phyloP scores from a whole-genome alignment of 345 rosid species.

The Lenwebbia sp. region DNA sequence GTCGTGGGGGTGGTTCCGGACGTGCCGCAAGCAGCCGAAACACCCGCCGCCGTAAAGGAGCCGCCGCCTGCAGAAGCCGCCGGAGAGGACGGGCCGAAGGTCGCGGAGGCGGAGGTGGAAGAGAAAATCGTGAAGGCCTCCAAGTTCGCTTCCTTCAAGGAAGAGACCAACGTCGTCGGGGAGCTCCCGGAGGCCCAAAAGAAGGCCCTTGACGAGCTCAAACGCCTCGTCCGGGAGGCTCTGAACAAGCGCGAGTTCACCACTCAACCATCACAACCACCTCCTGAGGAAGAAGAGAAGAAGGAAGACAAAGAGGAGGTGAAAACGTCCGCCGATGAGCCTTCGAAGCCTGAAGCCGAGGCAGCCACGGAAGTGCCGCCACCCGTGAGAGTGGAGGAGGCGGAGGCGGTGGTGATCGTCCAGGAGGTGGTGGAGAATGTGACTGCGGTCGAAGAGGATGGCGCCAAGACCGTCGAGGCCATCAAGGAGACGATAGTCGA shows the following conservation, averaged over 20 bases:
- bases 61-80: conserved; percentile 1
- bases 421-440: neutral
- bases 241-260: conserved; percentile 5
- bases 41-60: neutral
- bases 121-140: conserved; percentile 2
- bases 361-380: neutral
- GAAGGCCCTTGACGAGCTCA: conserved; percentile 18
- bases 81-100: neutral
- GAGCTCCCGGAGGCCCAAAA: conserved; percentile 12
- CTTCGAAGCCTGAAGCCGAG: neutral
- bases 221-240: conserved; percentile 5
- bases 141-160: conserved; percentile 8
- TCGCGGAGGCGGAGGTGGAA: neutral
- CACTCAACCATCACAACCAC: neutral
- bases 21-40: neutral
- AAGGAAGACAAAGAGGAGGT: neutral
- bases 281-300: neutral
- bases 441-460: conserved; percentile 7
- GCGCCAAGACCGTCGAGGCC: conserved; percentile 77
- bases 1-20: neutral
- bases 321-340: neutral
- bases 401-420: neutral
- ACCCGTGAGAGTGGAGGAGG: neutral
- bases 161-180: conserved; percentile 11
- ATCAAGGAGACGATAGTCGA: conserved; percentile 74